These are phyloP conservation scores for Prunus mira DNA, from an alignment of 306 rosid genomes.

Conservation along the genomic window DNA sequence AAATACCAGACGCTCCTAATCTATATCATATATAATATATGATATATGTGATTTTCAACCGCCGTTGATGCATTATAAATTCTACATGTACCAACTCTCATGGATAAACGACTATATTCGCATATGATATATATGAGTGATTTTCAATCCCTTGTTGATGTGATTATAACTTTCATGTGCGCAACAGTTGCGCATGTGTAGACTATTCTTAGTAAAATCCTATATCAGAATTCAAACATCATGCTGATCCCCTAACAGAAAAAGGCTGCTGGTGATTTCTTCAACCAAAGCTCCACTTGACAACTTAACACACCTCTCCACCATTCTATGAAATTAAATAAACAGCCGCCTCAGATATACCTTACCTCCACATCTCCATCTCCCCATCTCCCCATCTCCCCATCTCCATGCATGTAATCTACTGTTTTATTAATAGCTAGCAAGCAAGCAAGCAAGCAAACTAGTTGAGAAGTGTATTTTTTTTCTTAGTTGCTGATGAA, in stretches of 20 bases:
- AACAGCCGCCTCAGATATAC: neutral
- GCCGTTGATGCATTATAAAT: too few relatives aligned
- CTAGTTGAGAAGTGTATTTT: neutral
- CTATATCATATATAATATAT: too few relatives aligned
- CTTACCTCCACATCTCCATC: neutral
- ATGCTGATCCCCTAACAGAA: too few relatives aligned
- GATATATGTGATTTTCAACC: too few relatives aligned
- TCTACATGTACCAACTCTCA: fast-evolving
- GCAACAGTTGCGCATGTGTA: too few relatives aligned
- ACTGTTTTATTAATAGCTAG: neutral
- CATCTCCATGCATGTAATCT: neutral
- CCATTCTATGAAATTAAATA: too few relatives aligned
- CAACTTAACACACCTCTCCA: conserved; percentile 2
- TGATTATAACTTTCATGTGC: too few relatives aligned
- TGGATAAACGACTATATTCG: too few relatives aligned
- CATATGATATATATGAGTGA: too few relatives aligned
- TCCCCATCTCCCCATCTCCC: neutral
- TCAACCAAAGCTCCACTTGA: conserved; percentile 17
- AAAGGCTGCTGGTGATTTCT: conserved; percentile 32
- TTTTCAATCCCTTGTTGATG: too few relatives aligned
- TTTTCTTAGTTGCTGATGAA: neutral
- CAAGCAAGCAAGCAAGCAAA: neutral
- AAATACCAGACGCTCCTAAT: neutral
- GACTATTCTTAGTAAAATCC: too few relatives aligned
- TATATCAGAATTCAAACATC: too few relatives aligned